A percentile compares a stretch with the other conserved stretches of the same genome.
phyloP scores from a whole-genome alignment of 192 early-diverging fungal species.

The Obelidium mucronatum region DNA sequence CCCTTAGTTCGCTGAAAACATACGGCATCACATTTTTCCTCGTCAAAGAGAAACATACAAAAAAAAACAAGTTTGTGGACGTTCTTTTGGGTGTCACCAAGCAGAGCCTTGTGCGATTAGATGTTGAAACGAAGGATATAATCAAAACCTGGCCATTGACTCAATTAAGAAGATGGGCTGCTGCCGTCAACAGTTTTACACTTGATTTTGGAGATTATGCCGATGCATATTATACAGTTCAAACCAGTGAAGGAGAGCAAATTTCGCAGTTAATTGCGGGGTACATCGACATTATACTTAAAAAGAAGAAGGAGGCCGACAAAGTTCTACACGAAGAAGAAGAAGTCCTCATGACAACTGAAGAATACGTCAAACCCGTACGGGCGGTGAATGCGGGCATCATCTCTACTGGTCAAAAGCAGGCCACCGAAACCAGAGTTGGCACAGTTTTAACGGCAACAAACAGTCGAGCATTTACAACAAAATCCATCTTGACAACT shows the following conservation, averaged over 20 bases:
- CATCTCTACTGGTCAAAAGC: constrained; percentile 38
- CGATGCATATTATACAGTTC: constrained; percentile 62
- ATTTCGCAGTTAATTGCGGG: constrained; percentile 67
- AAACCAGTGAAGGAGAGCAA: constrained; percentile 65
- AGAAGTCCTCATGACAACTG: constrained; percentile 60
- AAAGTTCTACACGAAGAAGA: constrained; percentile 50
- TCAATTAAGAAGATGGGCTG: constrained; percentile 66
- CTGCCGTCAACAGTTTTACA: constrained; percentile 62
- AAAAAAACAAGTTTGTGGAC: too few species aligned
- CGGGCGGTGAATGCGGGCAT: constrained; percentile 51
- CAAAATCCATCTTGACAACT: constrained; percentile 12
- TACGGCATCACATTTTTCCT: constrained; percentile 69
- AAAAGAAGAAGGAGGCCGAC: constrained; percentile 62
- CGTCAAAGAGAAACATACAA: constrained; percentile 63
- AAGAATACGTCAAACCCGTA: constrained; percentile 62
- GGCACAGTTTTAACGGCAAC: constrained; percentile 30
- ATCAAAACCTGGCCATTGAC: constrained; percentile 61
- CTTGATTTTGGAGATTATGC: constrained; percentile 69
- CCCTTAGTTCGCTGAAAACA: constrained; percentile 60
- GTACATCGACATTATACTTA: constrained; percentile 72
- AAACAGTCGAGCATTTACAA: neutral
- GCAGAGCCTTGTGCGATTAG: constrained; percentile 57
- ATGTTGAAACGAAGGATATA: constrained; percentile 63
- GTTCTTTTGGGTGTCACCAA: constrained; percentile 66
- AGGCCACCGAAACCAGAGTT: constrained; percentile 47